A percentile compares a stretch with the other conserved stretches of the same genome.
phyloP scores from a whole-genome alignment of 805 yeast species.

The Candida takata region DNA sequence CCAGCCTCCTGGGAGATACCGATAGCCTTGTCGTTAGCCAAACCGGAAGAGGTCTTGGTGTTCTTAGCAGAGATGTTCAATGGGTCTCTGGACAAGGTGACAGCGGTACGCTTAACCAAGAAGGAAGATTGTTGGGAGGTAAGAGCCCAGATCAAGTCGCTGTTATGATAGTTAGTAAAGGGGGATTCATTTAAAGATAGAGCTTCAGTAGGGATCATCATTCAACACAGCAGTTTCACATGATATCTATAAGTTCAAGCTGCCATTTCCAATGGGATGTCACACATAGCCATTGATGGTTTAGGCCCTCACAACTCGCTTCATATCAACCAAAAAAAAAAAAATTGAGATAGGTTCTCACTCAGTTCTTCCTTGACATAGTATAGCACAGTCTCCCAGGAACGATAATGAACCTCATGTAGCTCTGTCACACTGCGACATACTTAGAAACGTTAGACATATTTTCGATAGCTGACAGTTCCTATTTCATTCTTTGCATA shows the following conservation, averaged over 20 bases:
- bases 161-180: slow-evolving; percentile 17
- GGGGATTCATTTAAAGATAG: neutral
- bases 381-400: too few species aligned
- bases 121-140: slow-evolving; percentile 39
- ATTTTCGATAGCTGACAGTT: slow-evolving; percentile 5
- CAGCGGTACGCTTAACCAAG: slow-evolving; percentile 41
- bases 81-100: slow-evolving; percentile 42
- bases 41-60: slow-evolving; percentile 41
- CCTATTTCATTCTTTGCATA: too few species aligned
- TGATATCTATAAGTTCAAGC: too few species aligned
- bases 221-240: too few species aligned
- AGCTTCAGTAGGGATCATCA: too few species aligned
- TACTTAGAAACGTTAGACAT: slow-evolving; percentile 29
- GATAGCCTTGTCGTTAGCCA: slow-evolving; percentile 42
- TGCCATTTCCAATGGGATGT: too few species aligned
- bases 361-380: too few species aligned
- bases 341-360: too few species aligned
- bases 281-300: too few species aligned
- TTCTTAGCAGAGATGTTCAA: slow-evolving; percentile 40
- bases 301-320: too few species aligned
- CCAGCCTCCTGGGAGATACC: slow-evolving; percentile 36
- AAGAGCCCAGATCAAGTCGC: slow-evolving; percentile 47
- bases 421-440: slow-evolving; percentile 13
- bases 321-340: too few species aligned
- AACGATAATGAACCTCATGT: too few species aligned